Conservation (phyloP, 2,329 filamentous ascomycete species). For the Fusarium sambucinum region DNA sequence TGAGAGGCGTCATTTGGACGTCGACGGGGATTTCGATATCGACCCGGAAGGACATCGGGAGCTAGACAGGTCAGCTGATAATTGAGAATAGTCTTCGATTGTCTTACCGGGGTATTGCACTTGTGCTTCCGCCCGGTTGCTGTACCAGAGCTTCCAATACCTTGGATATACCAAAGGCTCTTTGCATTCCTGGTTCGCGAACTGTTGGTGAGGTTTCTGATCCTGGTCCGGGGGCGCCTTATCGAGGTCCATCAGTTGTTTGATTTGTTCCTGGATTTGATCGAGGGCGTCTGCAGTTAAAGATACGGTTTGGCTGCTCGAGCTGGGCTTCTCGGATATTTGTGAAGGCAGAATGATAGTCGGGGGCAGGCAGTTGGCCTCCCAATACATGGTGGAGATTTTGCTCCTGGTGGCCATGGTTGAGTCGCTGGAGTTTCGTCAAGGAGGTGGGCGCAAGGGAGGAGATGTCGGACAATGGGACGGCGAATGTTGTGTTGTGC, state of each 20-base stretch:
- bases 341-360: background rate
- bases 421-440: background rate
- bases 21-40: background rate
- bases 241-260: background rate
- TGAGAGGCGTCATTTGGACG: no score
- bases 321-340: background rate
- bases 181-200: background rate
- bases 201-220: background rate
- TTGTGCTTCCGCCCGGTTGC: background rate
- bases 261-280: background rate
- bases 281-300: background rate
- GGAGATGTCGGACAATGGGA: background rate
- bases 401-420: background rate
- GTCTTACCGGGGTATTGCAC: background rate
- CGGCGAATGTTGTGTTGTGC: background rate
- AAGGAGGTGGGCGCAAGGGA: background rate
- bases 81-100: background rate
- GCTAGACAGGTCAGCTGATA: background rate
- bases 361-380: background rate
- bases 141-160: background rate
- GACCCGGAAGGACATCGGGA: background rate
- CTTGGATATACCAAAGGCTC: background rate
- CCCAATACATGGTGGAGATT: background rate
- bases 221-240: background rate
- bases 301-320: background rate